Conservation (phyloP, 23 red algal species). For the Gracilaria gracilis region DNA sequence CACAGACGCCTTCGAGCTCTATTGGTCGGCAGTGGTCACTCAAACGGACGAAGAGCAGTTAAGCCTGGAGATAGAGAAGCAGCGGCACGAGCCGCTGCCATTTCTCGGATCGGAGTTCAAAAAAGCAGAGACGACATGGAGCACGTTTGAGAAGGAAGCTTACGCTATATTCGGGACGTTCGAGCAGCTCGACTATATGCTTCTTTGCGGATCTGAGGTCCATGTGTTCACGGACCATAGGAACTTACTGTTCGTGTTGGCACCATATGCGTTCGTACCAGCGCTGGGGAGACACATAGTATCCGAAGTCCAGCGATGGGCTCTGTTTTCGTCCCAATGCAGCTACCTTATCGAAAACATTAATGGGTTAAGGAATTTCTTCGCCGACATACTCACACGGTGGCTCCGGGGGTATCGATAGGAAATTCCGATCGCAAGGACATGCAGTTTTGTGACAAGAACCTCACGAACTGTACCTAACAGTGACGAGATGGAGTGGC, state of each 20-base stretch:
- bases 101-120: background rate
- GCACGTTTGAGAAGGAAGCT: constrained; percentile 34
- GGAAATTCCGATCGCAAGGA: too few relatives aligned
- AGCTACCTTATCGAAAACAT: constrained; percentile 27
- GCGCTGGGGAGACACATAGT: constrained; percentile 24
- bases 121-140: background rate
- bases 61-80: background rate
- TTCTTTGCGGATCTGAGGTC: background rate
- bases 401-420: constrained; percentile 28
- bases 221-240: constrained; percentile 39
- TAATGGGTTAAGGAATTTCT: background rate
- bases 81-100: constrained; percentile 8
- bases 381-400: constrained; percentile 54
- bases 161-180: constrained; percentile 22
- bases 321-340: constrained; percentile 30
- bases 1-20: constrained; percentile 22
- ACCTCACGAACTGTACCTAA: background rate
- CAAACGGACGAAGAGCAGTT: background rate
- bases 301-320: constrained; percentile 49
- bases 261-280: background rate
- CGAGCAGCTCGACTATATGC: constrained; percentile 5
- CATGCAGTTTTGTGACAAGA: too few relatives aligned
- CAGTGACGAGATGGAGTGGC: background rate
- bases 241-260: constrained; percentile 38
- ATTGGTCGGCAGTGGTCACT: constrained; percentile 13